phyloP scores from a whole-genome alignment of 2,329 filamentous ascomycete species.

The Dactylellina haptotyla region DNA sequence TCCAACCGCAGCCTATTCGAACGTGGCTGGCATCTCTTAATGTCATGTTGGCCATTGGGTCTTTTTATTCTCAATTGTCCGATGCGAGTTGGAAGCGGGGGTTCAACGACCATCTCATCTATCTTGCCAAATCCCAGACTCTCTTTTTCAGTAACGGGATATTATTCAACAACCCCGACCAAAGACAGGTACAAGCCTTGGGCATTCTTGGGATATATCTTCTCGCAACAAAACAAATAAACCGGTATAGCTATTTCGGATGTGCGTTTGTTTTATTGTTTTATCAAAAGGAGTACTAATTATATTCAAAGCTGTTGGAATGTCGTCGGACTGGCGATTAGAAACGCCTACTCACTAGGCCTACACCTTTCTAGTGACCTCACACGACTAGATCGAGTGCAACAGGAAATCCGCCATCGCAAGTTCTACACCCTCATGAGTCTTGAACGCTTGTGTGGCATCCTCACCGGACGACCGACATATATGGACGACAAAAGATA shows the following conservation, averaged over 20 bases:
- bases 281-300: slow-evolving; percentile 2
- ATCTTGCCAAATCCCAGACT: slow-evolving; percentile 53
- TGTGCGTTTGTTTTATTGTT: background rate
- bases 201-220: slow-evolving; percentile 56
- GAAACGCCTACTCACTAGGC: slow-evolving; percentile 55
- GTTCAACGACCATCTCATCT: slow-evolving; percentile 53
- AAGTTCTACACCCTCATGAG: slow-evolving; percentile 49
- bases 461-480: slow-evolving; percentile 57
- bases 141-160: slow-evolving; percentile 54
- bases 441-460: slow-evolving; percentile 56
- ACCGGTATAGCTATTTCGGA: slow-evolving; percentile 51
- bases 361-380: slow-evolving; percentile 57
- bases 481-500: slow-evolving; percentile 55
- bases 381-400: slow-evolving; percentile 47
- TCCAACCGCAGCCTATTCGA: slow-evolving; percentile 55
- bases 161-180: slow-evolving; percentile 55
- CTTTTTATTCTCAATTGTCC: slow-evolving; percentile 55
- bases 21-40: slow-evolving; percentile 56
- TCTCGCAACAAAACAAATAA: slow-evolving; percentile 56
- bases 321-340: slow-evolving; percentile 56
- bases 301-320: slow-evolving; percentile 56
- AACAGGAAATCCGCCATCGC: slow-evolving; percentile 53
- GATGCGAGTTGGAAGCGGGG: slow-evolving; percentile 56
- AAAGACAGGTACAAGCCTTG: slow-evolving; percentile 55
- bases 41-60: slow-evolving; percentile 56